Evolutionary conservation across 345 rosid genomes (phyloP).

Genomic region (Erodium maritimum): DNA sequence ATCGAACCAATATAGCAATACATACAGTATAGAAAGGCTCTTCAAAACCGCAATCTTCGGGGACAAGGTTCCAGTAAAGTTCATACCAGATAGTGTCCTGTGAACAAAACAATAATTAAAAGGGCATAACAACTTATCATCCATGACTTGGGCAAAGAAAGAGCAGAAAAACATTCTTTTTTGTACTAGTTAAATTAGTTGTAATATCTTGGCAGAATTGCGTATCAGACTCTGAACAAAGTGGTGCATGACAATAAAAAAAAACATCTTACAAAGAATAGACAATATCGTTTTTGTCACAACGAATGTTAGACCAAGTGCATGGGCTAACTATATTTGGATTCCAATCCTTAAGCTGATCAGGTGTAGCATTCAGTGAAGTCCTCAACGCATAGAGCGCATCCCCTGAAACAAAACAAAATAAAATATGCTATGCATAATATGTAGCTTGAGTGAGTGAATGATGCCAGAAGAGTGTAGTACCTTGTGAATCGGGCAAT

Average conservation of each 20-base stretch:
- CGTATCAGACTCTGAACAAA: background rate
- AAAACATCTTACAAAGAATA: constrained; percentile 61
- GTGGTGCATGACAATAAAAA: background rate
- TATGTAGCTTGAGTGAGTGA: background rate
- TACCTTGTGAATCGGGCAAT: background rate
- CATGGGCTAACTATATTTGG: constrained; percentile 78
- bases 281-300: constrained; percentile 42
- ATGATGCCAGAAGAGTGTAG: background rate
- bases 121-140: constrained; percentile 6
- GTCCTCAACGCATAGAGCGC: constrained; percentile 45
- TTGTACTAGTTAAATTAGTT: background rate
- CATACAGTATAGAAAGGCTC: constrained; percentile 68
- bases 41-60: constrained; percentile 52
- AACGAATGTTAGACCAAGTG: constrained; percentile 77
- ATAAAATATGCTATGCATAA: too few relatives aligned
- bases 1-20: constrained; percentile 1
- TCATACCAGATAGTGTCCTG: constrained; percentile 74
- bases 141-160: background rate
- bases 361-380: constrained; percentile 35
- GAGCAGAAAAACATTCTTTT: background rate
- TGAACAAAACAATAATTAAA: constrained; percentile 12
- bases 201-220: too few relatives aligned
- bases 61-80: constrained; percentile 67
- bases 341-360: constrained; percentile 70
- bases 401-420: constrained; percentile 40